Evolutionary conservation across 2,329 filamentous ascomycete genomes (phyloP).

Genomic region (Fusarium marasasianum): DNA sequence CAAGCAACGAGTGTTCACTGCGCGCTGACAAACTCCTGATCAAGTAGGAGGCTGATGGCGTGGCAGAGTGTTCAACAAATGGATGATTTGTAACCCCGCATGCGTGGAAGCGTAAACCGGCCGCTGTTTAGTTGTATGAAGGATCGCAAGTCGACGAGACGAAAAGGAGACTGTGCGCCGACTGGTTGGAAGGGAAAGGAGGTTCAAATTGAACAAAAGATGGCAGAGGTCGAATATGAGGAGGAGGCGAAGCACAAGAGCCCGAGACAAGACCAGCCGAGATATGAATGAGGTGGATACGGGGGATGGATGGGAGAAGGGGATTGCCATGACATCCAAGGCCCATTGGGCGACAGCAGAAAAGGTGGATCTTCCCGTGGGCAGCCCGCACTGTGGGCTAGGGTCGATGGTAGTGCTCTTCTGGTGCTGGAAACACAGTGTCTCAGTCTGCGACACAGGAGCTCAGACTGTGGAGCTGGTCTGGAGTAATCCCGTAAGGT

Average conservation of each 20-base stretch:
- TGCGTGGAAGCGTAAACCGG: slow-evolving; percentile 39
- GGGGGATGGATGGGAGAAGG: slow-evolving; percentile 38
- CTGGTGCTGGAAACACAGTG: slow-evolving; percentile 30
- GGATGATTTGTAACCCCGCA: slow-evolving; percentile 46
- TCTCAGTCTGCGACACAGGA: not conserved
- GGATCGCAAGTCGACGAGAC: slow-evolving; percentile 24
- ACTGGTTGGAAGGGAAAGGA: slow-evolving; percentile 1
- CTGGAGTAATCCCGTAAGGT: slow-evolving; percentile 22
- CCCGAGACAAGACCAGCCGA: slow-evolving; percentile 25
- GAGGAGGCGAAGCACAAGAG: slow-evolving; percentile 32
- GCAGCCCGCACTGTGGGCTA: slow-evolving; percentile 33
- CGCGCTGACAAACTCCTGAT: slow-evolving; percentile 32
- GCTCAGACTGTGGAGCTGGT: slow-evolving; percentile 32
- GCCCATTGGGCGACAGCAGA: slow-evolving; percentile 28
- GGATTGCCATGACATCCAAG: slow-evolving; percentile 41
- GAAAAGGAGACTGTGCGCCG: slow-evolving; percentile 15
- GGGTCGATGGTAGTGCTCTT: not conserved
- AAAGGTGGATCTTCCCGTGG: slow-evolving; percentile 19
- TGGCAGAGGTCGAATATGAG: slow-evolving; percentile 26
- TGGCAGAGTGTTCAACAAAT: slow-evolving; percentile 32
- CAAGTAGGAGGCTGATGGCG: slow-evolving; percentile 36
- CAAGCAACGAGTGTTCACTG: slow-evolving; percentile 2
- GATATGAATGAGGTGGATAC: slow-evolving; percentile 12
- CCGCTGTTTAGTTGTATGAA: slow-evolving; percentile 32
- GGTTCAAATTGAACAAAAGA: slow-evolving; percentile 27